Percentiles rank a stretch among this genome's conserved stretches.
These are phyloP conservation scores for Sphaerulina musiva DNA, from an alignment of 2,329 filamentous ascomycete species.

Conservation along the genomic window DNA sequence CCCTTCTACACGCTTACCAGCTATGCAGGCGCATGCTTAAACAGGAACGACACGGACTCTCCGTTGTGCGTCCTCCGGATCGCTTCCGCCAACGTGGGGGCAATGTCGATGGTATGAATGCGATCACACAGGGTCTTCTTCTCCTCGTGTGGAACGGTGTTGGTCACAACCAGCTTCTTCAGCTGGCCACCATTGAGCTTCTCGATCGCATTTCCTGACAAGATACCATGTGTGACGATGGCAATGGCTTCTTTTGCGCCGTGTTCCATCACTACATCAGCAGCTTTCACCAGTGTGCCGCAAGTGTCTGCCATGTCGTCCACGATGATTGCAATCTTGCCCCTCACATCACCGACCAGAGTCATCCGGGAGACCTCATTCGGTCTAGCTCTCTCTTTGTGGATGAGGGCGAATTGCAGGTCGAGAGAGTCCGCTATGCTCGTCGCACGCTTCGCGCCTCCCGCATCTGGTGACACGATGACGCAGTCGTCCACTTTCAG, in stretches of 20 bases:
- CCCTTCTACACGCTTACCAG: background rate
- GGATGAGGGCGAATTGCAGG: slow-evolving; percentile 85
- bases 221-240: slow-evolving; percentile 89
- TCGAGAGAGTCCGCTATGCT: slow-evolving; percentile 89
- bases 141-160: slow-evolving; percentile 75
- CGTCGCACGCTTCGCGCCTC: slow-evolving; percentile 87
- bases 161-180: slow-evolving; percentile 78
- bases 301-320: slow-evolving; percentile 98
- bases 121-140: slow-evolving; percentile 72
- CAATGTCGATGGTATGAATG: slow-evolving; percentile 87
- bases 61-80: slow-evolving; percentile 65
- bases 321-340: slow-evolving; percentile 89
- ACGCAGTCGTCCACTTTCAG: slow-evolving; percentile 75
- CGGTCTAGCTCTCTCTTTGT: slow-evolving; percentile 88
- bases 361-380: slow-evolving; percentile 92
- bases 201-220: slow-evolving; percentile 82
- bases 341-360: slow-evolving; percentile 86
- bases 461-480: slow-evolving; percentile 90
- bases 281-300: slow-evolving; percentile 80
- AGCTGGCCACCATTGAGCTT: slow-evolving; percentile 73
- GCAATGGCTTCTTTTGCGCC: slow-evolving; percentile 84
- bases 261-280: slow-evolving; percentile 78
- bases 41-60: slow-evolving; percentile 60
- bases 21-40: slow-evolving; percentile 54
- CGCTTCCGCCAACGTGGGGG: slow-evolving; percentile 70